Evolutionary conservation across 345 rosid genomes (phyloP), one percentile per base, ranked within the genome.

Genomic region (Euphorbia tirucalli): DNA sequence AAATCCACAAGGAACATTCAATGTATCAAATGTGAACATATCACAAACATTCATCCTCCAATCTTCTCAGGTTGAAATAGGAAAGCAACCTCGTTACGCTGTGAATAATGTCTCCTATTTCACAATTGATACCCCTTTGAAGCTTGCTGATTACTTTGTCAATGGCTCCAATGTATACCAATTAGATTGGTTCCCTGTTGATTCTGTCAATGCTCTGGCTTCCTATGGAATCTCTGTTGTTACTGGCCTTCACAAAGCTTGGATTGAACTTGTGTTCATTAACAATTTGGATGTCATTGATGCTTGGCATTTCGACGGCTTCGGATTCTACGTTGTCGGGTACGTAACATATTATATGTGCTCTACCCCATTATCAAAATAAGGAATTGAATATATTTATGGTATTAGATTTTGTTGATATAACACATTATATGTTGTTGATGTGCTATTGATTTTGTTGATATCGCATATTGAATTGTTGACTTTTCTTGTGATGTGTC

Each of bases 291-390:
- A 67, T 9, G 75, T 14, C 43, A 80, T 84, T 54, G 88, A 86
- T 70, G 77, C 88, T 21, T 88, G 92, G 90, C 88, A 86, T 64
- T 77, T 88, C 48, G 86, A 86, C 49, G 90, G 92, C 5, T 88
- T 71, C 25, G 68, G 87, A 2, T 81, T 88, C 77, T 81, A 46
- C 13, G 84, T 83, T 27, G 86, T 85, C 14, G 89, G 83, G 87
- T 81, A 74, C 71, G 67, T 65, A 35, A 19, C 8, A 10, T 28
- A n/a, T 61, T 8, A 28, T 43, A 48, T 2, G 2, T 21, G 3
- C n/a, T n/a, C n/a, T n/a, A n/a, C n/a, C n/a, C n/a, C n/a, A n/a
- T n/a, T n/a, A n/a, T n/a, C n/a, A n/a, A n/a, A n/a, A n/a, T n/a
- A n/a, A n/a, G n/a, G n/a, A n/a, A n/a, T n/a, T n/a, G n/a, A n/a